phyloP scores from a whole-genome alignment of 768 basidiomycete genomes.

The Antrodiella citrinella region DNA sequence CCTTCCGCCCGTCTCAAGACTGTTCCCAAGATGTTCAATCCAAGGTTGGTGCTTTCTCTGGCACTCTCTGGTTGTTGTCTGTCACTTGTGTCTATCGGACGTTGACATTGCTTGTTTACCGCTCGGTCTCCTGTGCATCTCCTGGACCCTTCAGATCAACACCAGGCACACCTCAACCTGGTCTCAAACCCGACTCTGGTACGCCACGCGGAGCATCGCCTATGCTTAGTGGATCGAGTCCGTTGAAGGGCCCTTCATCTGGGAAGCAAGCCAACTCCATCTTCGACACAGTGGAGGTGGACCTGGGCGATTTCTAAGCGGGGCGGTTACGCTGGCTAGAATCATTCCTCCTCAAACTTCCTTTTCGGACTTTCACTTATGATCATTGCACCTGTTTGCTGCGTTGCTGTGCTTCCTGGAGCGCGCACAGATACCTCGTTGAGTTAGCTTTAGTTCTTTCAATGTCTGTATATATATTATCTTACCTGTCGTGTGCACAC shows the following conservation, averaged over 20 bases:
- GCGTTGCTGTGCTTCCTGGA: no score
- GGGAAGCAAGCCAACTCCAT: conserved; percentile 30
- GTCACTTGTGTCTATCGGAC: conserved; percentile 7
- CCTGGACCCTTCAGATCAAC: conserved; percentile 12
- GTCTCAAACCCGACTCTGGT: conserved; percentile 22
- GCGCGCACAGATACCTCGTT: no score
- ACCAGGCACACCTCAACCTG: conserved; percentile 31
- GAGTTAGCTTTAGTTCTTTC: no score
- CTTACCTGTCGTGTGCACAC: no score
- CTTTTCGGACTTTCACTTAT: no score
- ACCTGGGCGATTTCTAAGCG: conserved; percentile 75
- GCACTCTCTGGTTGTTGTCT: neutral
- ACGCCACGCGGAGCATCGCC: conserved; percentile 30
- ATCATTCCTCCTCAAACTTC: no score
- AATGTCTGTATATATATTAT: no score
- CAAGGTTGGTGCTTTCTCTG: conserved; percentile 44
- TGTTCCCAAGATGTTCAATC: conserved; percentile 48
- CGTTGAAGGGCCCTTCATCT: conserved; percentile 8
- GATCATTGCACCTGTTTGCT: no score
- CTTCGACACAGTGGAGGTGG: conserved; percentile 63
- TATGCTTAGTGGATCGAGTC: conserved; percentile 15
- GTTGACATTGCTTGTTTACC: conserved; percentile 18
- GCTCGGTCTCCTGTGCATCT: conserved; percentile 10
- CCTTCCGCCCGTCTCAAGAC: conserved; percentile 65
- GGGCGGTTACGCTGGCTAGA: no score